Evolutionary conservation across 495 filamentous ascomycete species (phyloP), one percentile per base, ranked within the genome.

Genomic region (Aspergillus mulundensis): DNA sequence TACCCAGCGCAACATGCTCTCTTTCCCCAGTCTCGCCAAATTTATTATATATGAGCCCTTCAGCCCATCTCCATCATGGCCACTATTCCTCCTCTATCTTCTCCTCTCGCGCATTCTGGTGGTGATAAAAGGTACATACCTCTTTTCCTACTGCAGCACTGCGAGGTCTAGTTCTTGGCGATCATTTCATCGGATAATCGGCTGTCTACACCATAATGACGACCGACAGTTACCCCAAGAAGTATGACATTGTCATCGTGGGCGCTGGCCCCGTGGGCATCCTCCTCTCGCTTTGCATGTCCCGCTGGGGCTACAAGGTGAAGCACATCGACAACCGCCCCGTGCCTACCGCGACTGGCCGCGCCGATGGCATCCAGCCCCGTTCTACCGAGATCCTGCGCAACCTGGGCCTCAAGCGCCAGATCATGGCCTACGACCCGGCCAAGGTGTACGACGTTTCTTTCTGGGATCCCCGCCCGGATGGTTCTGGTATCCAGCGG

Each of bases 241-340:
- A 69, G 15, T 85, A 85, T 68, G 86, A 89, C 61, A 83, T 87
- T 56, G 89, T 95, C 63, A 91, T 96, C 63, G 77, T 96, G 54
- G 91, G 91, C 56, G 91, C 91, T 46, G 90, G 91, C 30, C 90
- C 91, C n/a, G 90, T 89, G 25, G 91, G 91, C 39, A 80, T 95
- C 50, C 81, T 92, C 64, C 80, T 96, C 14, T 91, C 88, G n/a
- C 87, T 90, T 16, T 91, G 87, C 70, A 85, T 87, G 59, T 82
- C 80, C 43, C 73, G 84, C 65, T 86, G 81, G 81, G 83, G 83
- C 16, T 86, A 86, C 73, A 84, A 81, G 60, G 84, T 86, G 59
- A 87, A 84, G 70, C 78, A 84, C 61, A 81, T 87, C 59, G 84
- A 87, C 67, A 86, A 86, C 64, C 77, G 84, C 19, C 75, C 81